Evolutionary conservation across 2,329 filamentous ascomycete species (phyloP).

Genomic region (Diaporthe citriasiana): DNA sequence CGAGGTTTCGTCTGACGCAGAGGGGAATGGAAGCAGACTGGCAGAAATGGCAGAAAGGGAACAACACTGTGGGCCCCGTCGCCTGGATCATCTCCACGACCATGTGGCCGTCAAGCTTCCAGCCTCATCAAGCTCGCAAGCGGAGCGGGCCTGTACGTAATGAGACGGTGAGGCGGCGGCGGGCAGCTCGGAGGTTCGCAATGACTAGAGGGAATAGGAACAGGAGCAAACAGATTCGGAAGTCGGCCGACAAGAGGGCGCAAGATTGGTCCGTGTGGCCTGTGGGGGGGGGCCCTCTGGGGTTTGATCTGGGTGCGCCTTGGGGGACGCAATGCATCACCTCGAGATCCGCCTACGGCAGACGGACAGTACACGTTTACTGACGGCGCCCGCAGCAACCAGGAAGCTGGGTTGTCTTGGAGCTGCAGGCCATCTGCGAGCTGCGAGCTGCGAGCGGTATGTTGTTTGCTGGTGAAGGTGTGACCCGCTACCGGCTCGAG

Average conservation of each 20-base stretch:
- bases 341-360: neutral
- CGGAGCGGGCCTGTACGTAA: conserved; percentile 41
- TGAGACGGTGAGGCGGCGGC: conserved; percentile 20
- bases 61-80: neutral
- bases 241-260: conserved; percentile 34
- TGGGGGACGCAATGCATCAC: conserved; percentile 2
- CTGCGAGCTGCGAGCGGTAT: neutral
- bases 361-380: neutral
- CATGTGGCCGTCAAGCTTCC: conserved; percentile 21
- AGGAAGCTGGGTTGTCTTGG: neutral
- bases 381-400: neutral
- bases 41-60: conserved; percentile 3
- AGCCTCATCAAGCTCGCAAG: conserved; percentile 28
- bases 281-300: conserved; percentile 29
- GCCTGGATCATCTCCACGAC: conserved; percentile 11
- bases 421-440: neutral
- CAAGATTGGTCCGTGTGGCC: conserved; percentile 20
- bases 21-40: neutral
- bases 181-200: conserved; percentile 33
- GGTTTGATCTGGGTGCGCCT: conserved; percentile 21
- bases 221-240: conserved; percentile 27
- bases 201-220: neutral
- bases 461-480: neutral
- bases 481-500: neutral
- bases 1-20: conserved; percentile 26